Evolutionary conservation across 495 filamentous ascomycete genomes (phyloP).

Genomic region (Xylaria longipes): DNA sequence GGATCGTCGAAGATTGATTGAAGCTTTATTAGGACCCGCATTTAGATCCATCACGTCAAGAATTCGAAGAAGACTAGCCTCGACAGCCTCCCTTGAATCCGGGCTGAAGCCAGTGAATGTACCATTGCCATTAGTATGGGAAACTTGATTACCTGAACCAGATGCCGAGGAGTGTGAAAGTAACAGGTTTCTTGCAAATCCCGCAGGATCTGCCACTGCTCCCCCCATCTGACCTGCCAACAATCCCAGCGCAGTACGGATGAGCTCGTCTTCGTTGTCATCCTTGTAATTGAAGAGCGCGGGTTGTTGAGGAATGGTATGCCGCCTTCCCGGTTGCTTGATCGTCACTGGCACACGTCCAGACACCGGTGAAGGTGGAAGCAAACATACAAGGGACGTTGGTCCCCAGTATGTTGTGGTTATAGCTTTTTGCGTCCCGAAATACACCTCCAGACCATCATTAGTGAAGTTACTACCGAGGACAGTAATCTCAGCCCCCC

Average conservation of each 20-base stretch:
- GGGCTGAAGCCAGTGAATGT: conserved; percentile 34
- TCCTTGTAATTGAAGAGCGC: conserved; percentile 73
- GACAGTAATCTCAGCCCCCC: conserved; percentile 85
- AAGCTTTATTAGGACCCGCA: conserved; percentile 69
- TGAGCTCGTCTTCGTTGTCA: conserved; percentile 75
- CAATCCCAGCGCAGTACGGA: conserved; percentile 63
- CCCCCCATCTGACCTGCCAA: conserved; percentile 64
- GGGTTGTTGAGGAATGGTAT: conserved; percentile 46
- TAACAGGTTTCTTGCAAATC: conserved; percentile 63
- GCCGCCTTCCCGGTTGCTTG: conserved; percentile 55
- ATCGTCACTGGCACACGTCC: conserved; percentile 79
- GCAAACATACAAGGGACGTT: conserved; percentile 79
- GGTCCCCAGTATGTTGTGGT: conserved; percentile 85
- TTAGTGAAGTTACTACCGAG: conserved; percentile 79
- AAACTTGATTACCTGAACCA: conserved; percentile 33
- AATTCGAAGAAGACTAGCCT: conserved; percentile 72
- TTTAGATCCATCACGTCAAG: conserved; percentile 81
- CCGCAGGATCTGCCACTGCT: conserved; percentile 54
- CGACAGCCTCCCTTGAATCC: conserved; percentile 53
- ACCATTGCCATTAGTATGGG: conserved; percentile 33
- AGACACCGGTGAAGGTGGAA: conserved; percentile 73
- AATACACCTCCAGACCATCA: conserved; percentile 79
- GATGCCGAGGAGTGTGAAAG: conserved; percentile 34
- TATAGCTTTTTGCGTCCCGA: conserved; percentile 77
- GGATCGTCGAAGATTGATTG: conserved; percentile 65